A percentile compares a stretch with the other conserved stretches of the same genome.
Evolutionary conservation across 1,284 basidiomycete species (phyloP).

Genomic region (Pterulicium gracile): DNA sequence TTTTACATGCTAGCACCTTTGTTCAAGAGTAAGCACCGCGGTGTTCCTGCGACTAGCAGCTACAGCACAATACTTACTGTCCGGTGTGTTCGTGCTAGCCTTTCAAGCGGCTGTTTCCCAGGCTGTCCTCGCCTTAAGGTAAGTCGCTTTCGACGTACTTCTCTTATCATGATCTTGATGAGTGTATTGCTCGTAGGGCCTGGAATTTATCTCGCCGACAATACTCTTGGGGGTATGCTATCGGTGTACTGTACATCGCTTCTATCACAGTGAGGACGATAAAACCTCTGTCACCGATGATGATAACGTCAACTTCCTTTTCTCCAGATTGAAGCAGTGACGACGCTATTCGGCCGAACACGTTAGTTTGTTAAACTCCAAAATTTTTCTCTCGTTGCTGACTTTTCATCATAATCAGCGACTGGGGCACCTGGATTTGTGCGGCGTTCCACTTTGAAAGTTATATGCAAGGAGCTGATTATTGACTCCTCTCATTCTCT

Average conservation of each 20-base stretch:
- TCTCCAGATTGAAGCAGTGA: background rate
- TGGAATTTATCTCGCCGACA: conserved; percentile 1
- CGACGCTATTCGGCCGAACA: background rate
- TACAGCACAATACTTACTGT: background rate
- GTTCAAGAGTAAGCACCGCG: background rate
- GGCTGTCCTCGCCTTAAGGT: background rate
- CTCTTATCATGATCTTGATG: background rate
- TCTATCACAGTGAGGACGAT: background rate
- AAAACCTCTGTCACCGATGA: background rate
- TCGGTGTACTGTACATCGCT: background rate
- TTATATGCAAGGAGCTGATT: background rate
- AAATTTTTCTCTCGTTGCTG: background rate
- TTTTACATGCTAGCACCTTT: background rate
- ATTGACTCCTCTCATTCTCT: background rate
- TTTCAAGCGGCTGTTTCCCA: background rate
- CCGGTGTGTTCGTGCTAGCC: background rate
- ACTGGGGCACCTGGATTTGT: background rate
- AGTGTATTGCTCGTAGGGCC: background rate
- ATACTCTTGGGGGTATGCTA: background rate
- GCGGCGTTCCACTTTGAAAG: background rate
- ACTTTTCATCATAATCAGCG: background rate
- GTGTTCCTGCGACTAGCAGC: background rate
- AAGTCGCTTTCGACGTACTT: background rate
- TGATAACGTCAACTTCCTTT: background rate
- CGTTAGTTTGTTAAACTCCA: background rate